A percentile compares a stretch with the other conserved stretches of the same genome.
These are phyloP conservation scores for Candida frijolesensis DNA, from an alignment of 1,139 yeast species.

Conservation along the genomic window DNA sequence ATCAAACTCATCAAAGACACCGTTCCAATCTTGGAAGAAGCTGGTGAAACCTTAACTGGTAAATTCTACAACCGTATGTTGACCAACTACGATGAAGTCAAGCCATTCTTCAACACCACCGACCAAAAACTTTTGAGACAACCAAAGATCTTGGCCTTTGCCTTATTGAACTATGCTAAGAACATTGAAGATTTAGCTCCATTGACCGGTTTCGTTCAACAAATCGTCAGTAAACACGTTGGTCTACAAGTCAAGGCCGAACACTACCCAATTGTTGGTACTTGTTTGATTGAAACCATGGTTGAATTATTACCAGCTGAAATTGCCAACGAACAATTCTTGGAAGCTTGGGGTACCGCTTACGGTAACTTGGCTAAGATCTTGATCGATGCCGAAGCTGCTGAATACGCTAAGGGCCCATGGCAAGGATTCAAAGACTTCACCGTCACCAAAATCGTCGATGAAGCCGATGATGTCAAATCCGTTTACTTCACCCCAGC, in stretches of 20 bases:
- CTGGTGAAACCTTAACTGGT: conserved; percentile 58
- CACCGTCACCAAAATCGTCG: conserved; percentile 40
- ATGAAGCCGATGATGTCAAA: conserved; percentile 51
- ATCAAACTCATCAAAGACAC: conserved; percentile 51
- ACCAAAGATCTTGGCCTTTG: conserved; percentile 65
- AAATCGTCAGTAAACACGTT: conserved; percentile 66
- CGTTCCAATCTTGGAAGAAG: conserved; percentile 57
- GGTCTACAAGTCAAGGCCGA: conserved; percentile 64
- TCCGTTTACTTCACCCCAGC: conserved; percentile 54
- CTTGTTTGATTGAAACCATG: conserved; percentile 55
- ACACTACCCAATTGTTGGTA: conserved; percentile 68
- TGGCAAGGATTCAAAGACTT: conserved; percentile 64
- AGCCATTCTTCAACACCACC: conserved; percentile 59
- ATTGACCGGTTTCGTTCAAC: conserved; percentile 55
- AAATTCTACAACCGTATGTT: conserved; percentile 61
- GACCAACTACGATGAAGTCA: conserved; percentile 52
- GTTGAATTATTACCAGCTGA: conserved; percentile 55
- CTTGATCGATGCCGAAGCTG: conserved; percentile 57
- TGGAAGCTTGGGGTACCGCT: conserved; percentile 69
- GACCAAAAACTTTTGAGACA: conserved; percentile 60
- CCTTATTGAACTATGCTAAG: conserved; percentile 63
- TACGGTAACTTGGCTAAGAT: conserved; percentile 65
- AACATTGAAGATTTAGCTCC: conserved; percentile 63
- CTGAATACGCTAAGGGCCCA: conserved; percentile 43
- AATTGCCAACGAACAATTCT: conserved; percentile 56